Conservation (phyloP, 352 stramenopile species). For the Phytopythium mirpurense region DNA sequence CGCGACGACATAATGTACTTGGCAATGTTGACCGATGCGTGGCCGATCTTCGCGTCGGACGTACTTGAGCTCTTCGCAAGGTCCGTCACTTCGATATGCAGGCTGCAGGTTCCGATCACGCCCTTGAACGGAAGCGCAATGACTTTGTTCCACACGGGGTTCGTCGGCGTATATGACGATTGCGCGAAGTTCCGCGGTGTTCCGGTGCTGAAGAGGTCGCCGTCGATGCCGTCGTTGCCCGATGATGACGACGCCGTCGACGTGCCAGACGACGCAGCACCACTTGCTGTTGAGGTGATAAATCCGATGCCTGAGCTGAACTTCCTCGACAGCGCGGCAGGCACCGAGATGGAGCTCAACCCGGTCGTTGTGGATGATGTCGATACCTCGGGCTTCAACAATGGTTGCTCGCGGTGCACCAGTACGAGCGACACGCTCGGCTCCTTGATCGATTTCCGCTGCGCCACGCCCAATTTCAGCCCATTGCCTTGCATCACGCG, state of each 20-base stretch:
- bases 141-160: constrained; percentile 81
- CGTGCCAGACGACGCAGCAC: constrained; percentile 6
- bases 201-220: constrained; percentile 50
- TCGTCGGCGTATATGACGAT: constrained; percentile 53
- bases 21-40: constrained; percentile 71
- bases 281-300: constrained; percentile 27
- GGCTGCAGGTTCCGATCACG: constrained; percentile 67
- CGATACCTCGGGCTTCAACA: constrained; percentile 24
- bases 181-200: constrained; percentile 48
- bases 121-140: constrained; percentile 70
- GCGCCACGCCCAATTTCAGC: constrained; percentile 57
- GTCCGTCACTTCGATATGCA: constrained; percentile 77
- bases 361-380: constrained; percentile 10
- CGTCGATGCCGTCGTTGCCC: constrained; percentile 12
- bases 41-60: constrained; percentile 43
- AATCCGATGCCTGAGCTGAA: constrained; percentile 58
- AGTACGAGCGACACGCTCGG: constrained; percentile 53
- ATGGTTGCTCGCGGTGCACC: constrained; percentile 53
- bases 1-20: constrained; percentile 78
- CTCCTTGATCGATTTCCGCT: constrained; percentile 69
- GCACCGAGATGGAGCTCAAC: constrained; percentile 62
- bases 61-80: constrained; percentile 25
- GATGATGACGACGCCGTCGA: not conserved
- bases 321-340: constrained; percentile 56
- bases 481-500: constrained; percentile 81